phyloP scores from a whole-genome alignment of 2,329 filamentous ascomycete species.

The Trematosphaeria pertusa region DNA sequence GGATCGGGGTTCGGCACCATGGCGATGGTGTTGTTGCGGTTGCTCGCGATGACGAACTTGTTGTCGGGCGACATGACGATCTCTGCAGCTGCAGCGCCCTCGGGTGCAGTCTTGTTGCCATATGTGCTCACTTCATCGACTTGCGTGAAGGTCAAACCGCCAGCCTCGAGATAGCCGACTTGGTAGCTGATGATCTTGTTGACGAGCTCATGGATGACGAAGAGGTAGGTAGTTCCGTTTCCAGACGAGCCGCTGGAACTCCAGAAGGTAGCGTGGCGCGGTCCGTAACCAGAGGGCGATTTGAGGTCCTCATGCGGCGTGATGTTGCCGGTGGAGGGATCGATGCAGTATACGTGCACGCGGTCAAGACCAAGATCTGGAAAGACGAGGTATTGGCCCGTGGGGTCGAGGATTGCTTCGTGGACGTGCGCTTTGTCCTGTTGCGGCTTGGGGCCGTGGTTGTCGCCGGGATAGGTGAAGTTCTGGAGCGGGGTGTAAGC shows the following conservation, averaged over 20 bases:
- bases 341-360: constrained; percentile 65
- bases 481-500: constrained; percentile 42
- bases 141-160: constrained; percentile 55
- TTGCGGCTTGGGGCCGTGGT: constrained; percentile 45
- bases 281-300: constrained; percentile 64
- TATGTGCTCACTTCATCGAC: constrained; percentile 54
- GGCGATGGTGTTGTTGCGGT: constrained; percentile 68
- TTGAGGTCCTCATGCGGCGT: constrained; percentile 55
- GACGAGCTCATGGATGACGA: constrained; percentile 67
- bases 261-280: constrained; percentile 69
- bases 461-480: constrained; percentile 50
- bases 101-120: constrained; percentile 33
- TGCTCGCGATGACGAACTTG: constrained; percentile 71
- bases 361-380: constrained; percentile 72
- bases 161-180: constrained; percentile 57
- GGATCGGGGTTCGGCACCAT: constrained; percentile 54
- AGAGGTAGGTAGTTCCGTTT: too few species aligned
- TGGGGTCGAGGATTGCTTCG: constrained; percentile 70
- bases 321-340: constrained; percentile 51
- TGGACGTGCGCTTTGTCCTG: constrained; percentile 68
- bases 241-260: constrained; percentile 17
- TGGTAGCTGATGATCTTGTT: constrained; percentile 65
- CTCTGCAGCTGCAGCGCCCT: constrained; percentile 60
- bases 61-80: constrained; percentile 62
- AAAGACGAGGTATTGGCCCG: constrained; percentile 66